Percentiles rank a stretch among this genome's conserved stretches.
Evolutionary conservation across 169 alveolate species (phyloP).

Genomic region (Eimeria necatrix): DNA sequence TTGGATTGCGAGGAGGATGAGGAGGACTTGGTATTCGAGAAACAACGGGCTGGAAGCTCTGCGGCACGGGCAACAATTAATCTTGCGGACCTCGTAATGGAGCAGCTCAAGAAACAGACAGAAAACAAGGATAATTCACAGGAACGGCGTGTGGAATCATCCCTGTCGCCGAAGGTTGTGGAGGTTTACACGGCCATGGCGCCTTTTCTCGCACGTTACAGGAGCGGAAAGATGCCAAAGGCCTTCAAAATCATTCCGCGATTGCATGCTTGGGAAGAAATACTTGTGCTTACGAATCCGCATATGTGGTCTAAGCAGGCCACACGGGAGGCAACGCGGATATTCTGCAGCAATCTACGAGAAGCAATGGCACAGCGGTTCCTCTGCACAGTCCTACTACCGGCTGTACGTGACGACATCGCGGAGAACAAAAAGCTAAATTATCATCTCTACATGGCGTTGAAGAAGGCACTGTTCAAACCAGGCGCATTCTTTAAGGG

Average conservation of each 20-base stretch:
- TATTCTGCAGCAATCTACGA: constrained; percentile 91
- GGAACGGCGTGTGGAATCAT: constrained; percentile 25
- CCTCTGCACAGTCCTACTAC: constrained; percentile 87
- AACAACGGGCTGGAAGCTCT: not conserved
- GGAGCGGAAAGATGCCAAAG: constrained; percentile 96
- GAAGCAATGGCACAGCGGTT: constrained; percentile 88
- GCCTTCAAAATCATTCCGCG: constrained; percentile 95
- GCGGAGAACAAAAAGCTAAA: constrained; percentile 89
- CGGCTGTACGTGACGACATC: constrained; percentile 93
- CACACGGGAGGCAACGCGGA: constrained; percentile 92
- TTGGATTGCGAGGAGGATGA: constrained; percentile 67
- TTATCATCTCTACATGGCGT: constrained; percentile 94
- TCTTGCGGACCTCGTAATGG: constrained; percentile 57
- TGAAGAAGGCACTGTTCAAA: constrained; percentile 93
- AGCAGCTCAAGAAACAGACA: constrained; percentile 34
- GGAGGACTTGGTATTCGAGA: constrained; percentile 28
- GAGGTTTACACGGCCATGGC: constrained; percentile 88
- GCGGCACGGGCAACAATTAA: not conserved
- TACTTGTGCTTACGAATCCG: constrained; percentile 94
- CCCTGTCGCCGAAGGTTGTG: constrained; percentile 78
- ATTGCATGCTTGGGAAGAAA: constrained; percentile 95
- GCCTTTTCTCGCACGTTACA: constrained; percentile 85
- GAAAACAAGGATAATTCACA: not conserved
- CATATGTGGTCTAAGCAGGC: constrained; percentile 95
- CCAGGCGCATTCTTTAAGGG: constrained; percentile 97